Evolutionary conservation across 352 stramenopile genomes (phyloP).

Genomic region (Phytophthora niederhauseri): DNA sequence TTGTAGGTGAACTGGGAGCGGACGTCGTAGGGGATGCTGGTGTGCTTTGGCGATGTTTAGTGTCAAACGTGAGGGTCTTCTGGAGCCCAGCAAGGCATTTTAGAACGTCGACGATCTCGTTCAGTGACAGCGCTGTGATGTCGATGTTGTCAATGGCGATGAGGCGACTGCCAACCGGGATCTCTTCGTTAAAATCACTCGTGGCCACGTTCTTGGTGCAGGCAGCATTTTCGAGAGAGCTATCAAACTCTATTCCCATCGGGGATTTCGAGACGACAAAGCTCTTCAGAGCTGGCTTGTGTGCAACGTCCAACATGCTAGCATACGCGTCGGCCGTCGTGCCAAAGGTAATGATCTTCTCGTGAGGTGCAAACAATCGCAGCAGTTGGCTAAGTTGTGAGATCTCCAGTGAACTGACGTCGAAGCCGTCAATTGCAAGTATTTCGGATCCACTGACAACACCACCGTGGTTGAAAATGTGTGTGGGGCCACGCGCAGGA

Average conservation of each 20-base stretch:
- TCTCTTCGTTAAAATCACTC: constrained; percentile 23
- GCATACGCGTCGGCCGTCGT: constrained; percentile 45
- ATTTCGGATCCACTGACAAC: constrained; percentile 57
- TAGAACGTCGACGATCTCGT: constrained; percentile 43
- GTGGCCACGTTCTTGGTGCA: constrained; percentile 8
- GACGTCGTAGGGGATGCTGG: background rate
- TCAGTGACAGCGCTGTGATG: constrained; percentile 41
- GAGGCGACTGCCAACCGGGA: constrained; percentile 51
- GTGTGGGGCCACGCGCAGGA: constrained; percentile 34
- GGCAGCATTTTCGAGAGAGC: constrained; percentile 17
- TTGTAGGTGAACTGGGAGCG: background rate
- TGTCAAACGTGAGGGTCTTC: constrained; percentile 52
- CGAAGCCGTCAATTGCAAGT: constrained; percentile 56
- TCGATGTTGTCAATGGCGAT: constrained; percentile 56
- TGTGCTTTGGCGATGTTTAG: background rate
- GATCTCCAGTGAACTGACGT: constrained; percentile 44
- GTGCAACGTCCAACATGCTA: constrained; percentile 32
- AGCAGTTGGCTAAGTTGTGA: constrained; percentile 45
- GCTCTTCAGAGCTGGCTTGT: constrained; percentile 14
- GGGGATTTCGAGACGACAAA: constrained; percentile 31
- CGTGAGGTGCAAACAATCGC: constrained; percentile 39
- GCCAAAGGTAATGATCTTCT: constrained; percentile 69
- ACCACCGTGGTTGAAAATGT: constrained; percentile 49
- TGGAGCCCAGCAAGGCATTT: constrained; percentile 30
- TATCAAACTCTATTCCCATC: constrained; percentile 45